Base-by-base conservation (phyloP, 1,139 yeast species). In the Candida sp. region DNA sequence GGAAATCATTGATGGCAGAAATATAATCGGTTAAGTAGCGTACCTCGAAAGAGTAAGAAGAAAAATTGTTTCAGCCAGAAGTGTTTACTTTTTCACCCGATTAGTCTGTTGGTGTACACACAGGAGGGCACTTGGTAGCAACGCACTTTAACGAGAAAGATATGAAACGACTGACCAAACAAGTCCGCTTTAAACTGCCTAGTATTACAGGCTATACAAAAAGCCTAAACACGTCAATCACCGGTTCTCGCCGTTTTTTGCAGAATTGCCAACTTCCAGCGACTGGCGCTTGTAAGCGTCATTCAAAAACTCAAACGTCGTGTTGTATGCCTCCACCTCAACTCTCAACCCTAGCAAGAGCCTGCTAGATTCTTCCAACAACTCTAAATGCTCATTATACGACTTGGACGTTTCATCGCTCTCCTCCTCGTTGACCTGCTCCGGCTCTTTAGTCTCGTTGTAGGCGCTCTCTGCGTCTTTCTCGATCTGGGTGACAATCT, bases 251-350 rank as follows among this genome's bases (percentile, higher is more conserved):
- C 17, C 17, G 17, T 17, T 17, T 1, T 17, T 17, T 17, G 2
- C 17, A 17, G 17, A 17, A 17, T 17, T 17, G 17, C 17, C 17
- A 17, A 17, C 4, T 34, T 48, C 48, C 35, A 30, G 40, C n/a
- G 48, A 32, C 37, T 52, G 54, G 7, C 48, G 43, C 17, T 54
- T 41, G 49, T 61, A 63, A 11, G 59, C 61, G 3, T 55, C 58
- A 47, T 73, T 73, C 35, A 77, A 60, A 49, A 75, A 72, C 33
- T 57, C 55, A 7, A 72, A 60, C 5, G 75, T 67, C 27, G 71
- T 72, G 41, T 68, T 66, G 42, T 70, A 59, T 34, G 63, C 58
- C 41, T 66, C 69, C 44, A 77, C 59, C 44, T 72, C 75, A 1
- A 72, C 67, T 47, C 63, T 60, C 42, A 70, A 68, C 44, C 56